Conservation (phyloP, 345 rosid species). For the Mercurialis annua region DNA sequence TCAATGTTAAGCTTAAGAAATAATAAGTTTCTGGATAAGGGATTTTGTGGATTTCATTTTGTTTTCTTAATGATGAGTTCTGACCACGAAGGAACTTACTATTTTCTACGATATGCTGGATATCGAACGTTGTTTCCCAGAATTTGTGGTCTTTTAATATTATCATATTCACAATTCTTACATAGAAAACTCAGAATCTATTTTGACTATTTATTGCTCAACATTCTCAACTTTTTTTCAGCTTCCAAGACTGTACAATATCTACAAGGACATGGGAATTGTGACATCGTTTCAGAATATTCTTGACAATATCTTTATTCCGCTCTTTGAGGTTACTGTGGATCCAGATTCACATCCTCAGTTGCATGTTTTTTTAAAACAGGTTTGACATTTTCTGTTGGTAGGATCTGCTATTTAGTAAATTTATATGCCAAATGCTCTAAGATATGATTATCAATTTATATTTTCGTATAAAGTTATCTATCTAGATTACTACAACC, state of each 20-base stretch:
- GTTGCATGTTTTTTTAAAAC: slow-evolving; percentile 91
- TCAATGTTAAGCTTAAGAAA: not conserved
- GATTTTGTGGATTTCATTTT: not conserved
- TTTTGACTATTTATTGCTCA: not conserved
- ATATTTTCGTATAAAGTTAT: not conserved
- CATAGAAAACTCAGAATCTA: not conserved
- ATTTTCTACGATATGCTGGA: not conserved
- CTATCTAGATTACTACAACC: not conserved
- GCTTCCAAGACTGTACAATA: slow-evolving; percentile 94
- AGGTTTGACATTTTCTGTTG: slow-evolving; percentile 47
- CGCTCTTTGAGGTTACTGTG: slow-evolving; percentile 92
- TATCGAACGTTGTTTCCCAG: not conserved
- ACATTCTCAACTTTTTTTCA: slow-evolving; percentile 24
- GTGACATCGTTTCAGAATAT: slow-evolving; percentile 99
- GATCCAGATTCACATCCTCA: slow-evolving; percentile 99
- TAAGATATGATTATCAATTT: not conserved
- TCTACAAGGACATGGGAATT: slow-evolving; percentile 99
- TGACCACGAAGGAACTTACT: not conserved
- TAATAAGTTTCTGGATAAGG: not conserved
- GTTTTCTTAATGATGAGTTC: not conserved
- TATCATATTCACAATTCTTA: not conserved
- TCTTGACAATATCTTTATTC: slow-evolving; percentile 94
- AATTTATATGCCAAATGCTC: not conserved
- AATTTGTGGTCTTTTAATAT: not conserved
- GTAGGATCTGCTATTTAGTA: not conserved